Conservation (phyloP, 2,329 filamentous ascomycete species). For the Hypoxylon rubiginosum region DNA sequence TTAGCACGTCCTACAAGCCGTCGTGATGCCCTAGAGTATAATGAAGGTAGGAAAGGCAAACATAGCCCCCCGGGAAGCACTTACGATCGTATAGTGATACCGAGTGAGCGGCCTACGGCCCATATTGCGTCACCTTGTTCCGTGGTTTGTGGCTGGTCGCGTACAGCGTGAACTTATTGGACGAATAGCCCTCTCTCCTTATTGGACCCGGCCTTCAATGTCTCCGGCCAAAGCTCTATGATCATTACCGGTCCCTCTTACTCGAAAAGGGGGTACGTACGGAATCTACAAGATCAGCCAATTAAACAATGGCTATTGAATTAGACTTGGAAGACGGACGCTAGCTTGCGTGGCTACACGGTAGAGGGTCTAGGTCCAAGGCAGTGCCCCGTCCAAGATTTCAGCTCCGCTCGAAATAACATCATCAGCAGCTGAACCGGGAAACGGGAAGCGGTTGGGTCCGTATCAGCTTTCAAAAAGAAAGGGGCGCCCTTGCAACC, state of each 20-base stretch:
- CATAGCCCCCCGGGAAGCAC: background rate
- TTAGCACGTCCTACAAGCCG: slow-evolving; percentile 3
- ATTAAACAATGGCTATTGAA: slow-evolving; percentile 6
- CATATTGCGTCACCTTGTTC: slow-evolving; percentile 38
- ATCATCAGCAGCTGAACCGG: slow-evolving; percentile 15
- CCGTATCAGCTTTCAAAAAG: slow-evolving; percentile 20
- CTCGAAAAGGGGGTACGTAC: slow-evolving; percentile 11
- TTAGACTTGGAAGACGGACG: slow-evolving; percentile 14
- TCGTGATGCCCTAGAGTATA: background rate
- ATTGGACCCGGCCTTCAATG: slow-evolving; percentile 29
- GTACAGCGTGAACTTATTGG: slow-evolving; percentile 48
- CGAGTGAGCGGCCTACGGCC: slow-evolving; percentile 27
- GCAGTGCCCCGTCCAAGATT: slow-evolving; percentile 26
- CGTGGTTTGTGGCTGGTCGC: slow-evolving; percentile 46
- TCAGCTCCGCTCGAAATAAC: slow-evolving; percentile 11
- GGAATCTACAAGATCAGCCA: background rate
- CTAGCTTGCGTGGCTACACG: slow-evolving; percentile 33
- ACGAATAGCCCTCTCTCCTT: slow-evolving; percentile 29
- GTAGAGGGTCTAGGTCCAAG: slow-evolving; percentile 17
- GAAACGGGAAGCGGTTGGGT: slow-evolving; percentile 23
- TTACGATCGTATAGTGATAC: slow-evolving; percentile 41
- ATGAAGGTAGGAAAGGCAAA: background rate
- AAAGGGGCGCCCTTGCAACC: background rate
- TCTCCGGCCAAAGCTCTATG: slow-evolving; percentile 34
- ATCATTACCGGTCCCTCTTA: slow-evolving; percentile 24